A percentile compares a stretch with the other conserved stretches of the same genome.
Evolutionary conservation across 1,284 basidiomycete genomes (phyloP).

Genomic region (Melampsora americana): DNA sequence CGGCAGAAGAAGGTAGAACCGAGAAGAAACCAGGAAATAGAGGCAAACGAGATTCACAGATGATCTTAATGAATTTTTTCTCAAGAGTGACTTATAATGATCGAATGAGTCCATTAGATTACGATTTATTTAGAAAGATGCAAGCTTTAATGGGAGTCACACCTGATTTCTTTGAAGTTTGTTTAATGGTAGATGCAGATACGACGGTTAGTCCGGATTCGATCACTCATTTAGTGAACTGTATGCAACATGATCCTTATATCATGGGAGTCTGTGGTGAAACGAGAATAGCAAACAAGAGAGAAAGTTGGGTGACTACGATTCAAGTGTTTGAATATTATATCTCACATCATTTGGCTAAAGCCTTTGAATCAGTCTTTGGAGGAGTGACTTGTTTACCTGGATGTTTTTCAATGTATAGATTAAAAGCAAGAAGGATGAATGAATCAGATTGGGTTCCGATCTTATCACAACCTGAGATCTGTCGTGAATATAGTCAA

Average conservation of each 20-base stretch:
- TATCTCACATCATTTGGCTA: slow-evolving; percentile 96
- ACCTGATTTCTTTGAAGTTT: slow-evolving; percentile 96
- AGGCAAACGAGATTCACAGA: slow-evolving; percentile 96
- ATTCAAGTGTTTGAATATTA: slow-evolving; percentile 91
- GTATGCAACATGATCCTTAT: slow-evolving; percentile 96
- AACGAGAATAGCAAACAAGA: slow-evolving; percentile 96
- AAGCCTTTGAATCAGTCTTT: slow-evolving; percentile 98
- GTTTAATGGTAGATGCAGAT: slow-evolving; percentile 98
- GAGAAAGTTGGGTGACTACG: slow-evolving; percentile 92
- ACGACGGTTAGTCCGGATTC: slow-evolving; percentile 87
- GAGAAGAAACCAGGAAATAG: slow-evolving; percentile 96
- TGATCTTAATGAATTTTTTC: slow-evolving; percentile 99
- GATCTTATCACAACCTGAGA: slow-evolving; percentile 93
- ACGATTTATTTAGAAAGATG: slow-evolving; percentile 94
- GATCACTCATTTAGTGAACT: slow-evolving; percentile 81
- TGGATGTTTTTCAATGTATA: slow-evolving; percentile 99
- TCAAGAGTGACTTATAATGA: slow-evolving; percentile 98
- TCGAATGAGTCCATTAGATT: slow-evolving; percentile 94
- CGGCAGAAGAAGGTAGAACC: slow-evolving; percentile 69
- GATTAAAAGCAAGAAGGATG: slow-evolving; percentile 84
- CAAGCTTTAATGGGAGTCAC: slow-evolving; percentile 98
- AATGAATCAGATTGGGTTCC: slow-evolving; percentile 95
- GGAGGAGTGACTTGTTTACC: slow-evolving; percentile 99
- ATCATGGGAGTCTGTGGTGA: slow-evolving; percentile 99
- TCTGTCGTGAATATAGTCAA: slow-evolving; percentile 95